Conservation (phyloP, 106 monocot species). For the Dioscorea alata region DNA sequence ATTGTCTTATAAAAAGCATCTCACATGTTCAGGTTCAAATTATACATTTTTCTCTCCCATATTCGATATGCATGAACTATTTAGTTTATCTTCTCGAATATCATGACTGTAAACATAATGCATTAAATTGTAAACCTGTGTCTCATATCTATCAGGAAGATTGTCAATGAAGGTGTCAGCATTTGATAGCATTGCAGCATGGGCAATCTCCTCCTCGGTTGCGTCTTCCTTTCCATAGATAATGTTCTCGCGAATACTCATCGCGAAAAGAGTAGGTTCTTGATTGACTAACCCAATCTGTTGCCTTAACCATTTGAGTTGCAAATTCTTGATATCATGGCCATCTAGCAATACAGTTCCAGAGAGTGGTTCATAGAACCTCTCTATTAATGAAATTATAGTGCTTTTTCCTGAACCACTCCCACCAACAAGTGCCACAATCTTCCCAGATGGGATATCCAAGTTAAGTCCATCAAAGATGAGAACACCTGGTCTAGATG, state of each 20-base stretch:
- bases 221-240: constrained; percentile 3
- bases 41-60: too few relatives aligned
- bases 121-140: constrained; percentile 10
- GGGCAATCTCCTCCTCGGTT: constrained; percentile 1
- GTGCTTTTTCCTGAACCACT: constrained; percentile 34
- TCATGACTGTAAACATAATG: too few relatives aligned
- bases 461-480: constrained; percentile 8
- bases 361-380: constrained; percentile 24
- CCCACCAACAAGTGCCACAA: constrained; percentile 16
- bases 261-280: constrained; percentile 8
- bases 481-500: constrained; percentile 17
- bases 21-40: too few relatives aligned
- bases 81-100: too few relatives aligned
- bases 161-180: background rate
- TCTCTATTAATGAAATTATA: constrained; percentile 20
- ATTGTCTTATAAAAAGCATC: too few relatives aligned
- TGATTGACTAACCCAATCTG: constrained; percentile 20
- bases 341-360: constrained; percentile 20
- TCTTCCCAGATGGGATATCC: constrained; percentile 8
- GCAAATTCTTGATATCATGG: constrained; percentile 4
- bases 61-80: too few relatives aligned
- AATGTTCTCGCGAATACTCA: constrained; percentile 5
- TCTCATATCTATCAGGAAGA: constrained; percentile 1
- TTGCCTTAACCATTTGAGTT: constrained; percentile 9
- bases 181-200: background rate